phyloP scores from a whole-genome alignment of 768 basidiomycete species.

The Russula ochroleuca region DNA sequence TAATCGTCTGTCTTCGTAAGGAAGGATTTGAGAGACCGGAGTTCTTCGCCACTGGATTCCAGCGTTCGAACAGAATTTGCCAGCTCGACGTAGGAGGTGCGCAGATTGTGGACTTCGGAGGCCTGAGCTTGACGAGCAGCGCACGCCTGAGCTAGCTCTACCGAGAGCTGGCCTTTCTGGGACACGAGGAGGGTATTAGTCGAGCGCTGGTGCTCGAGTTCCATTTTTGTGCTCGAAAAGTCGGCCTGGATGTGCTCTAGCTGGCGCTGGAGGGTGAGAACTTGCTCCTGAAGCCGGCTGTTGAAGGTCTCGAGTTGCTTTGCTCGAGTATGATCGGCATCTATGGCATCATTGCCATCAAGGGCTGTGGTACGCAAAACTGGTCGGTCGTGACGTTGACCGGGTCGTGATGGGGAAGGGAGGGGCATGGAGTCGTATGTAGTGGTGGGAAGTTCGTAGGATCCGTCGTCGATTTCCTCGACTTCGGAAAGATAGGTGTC shows the following conservation, averaged over 20 bases:
- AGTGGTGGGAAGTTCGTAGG: conserved; percentile 25
- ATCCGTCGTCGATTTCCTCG: conserved; percentile 19
- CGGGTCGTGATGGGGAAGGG: conserved; percentile 6
- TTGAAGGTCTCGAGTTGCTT: conserved; percentile 25
- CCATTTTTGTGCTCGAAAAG: conserved; percentile 26
- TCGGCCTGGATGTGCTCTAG: conserved; percentile 27
- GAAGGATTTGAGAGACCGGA: conserved; percentile 35
- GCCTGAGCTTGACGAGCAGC: conserved; percentile 17
- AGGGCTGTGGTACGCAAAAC: not conserved
- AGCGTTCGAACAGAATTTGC: conserved; percentile 30
- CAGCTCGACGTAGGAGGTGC: conserved; percentile 29
- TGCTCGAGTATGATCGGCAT: conserved; percentile 1
- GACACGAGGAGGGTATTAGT: conserved; percentile 23
- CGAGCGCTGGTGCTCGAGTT: conserved; percentile 26
- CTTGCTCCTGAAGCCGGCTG: conserved; percentile 24
- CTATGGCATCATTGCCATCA: not conserved
- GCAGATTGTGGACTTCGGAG: conserved; percentile 28
- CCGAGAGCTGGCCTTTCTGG: conserved; percentile 26
- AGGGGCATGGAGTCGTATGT: conserved; percentile 11
- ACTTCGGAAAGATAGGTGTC: conserved; percentile 19
- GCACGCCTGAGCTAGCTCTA: conserved; percentile 20
- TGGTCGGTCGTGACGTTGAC: conserved; percentile 26
- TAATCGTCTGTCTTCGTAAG: conserved; percentile 37
- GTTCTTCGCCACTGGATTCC: conserved; percentile 31
- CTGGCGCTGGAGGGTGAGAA: conserved; percentile 26